These are phyloP conservation scores for Puccinia triticina DNA, from an alignment of 1,284 basidiomycete genomes.

Conservation along the genomic window DNA sequence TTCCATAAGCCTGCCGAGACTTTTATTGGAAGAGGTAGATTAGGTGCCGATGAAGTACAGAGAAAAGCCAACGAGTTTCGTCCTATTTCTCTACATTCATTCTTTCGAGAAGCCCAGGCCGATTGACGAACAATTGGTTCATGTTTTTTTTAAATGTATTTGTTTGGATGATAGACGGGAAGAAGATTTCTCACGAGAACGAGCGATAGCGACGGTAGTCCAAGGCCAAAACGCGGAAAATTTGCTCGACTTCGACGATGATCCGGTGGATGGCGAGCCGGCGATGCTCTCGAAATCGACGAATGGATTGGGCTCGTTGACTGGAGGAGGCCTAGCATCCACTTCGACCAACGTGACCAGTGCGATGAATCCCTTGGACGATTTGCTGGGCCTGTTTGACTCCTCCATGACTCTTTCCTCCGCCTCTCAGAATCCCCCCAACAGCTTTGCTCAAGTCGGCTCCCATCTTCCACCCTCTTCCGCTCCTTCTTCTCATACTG, in stretches of 20 bases:
- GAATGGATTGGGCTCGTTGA: background rate
- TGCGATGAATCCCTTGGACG: slow-evolving; percentile 40
- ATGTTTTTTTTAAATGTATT: no score
- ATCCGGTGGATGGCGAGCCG: slow-evolving; percentile 14
- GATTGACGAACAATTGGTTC: background rate
- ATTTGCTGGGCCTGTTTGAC: slow-evolving; percentile 46
- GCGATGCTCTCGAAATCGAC: background rate
- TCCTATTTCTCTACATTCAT: background rate
- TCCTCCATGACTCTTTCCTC: background rate
- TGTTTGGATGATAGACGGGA: slow-evolving; percentile 62
- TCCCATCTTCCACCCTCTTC: background rate
- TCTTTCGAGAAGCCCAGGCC: background rate
- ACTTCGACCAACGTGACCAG: background rate
- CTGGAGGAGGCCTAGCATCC: no score
- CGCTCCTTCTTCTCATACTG: background rate
- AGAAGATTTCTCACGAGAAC: slow-evolving; percentile 69
- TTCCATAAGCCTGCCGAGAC: slow-evolving; percentile 62
- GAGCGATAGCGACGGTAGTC: slow-evolving; percentile 83
- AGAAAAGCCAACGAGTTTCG: slow-evolving; percentile 68
- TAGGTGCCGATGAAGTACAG: slow-evolving; percentile 80
- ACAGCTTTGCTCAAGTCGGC: background rate
- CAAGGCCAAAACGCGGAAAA: slow-evolving; percentile 90
- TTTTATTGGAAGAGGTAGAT: slow-evolving; percentile 79
- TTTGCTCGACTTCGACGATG: slow-evolving; percentile 53
- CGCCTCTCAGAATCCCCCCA: background rate